These are phyloP conservation scores for Alternaria dauci DNA, from an alignment of 2,329 filamentous ascomycete species.

Conservation along the genomic window DNA sequence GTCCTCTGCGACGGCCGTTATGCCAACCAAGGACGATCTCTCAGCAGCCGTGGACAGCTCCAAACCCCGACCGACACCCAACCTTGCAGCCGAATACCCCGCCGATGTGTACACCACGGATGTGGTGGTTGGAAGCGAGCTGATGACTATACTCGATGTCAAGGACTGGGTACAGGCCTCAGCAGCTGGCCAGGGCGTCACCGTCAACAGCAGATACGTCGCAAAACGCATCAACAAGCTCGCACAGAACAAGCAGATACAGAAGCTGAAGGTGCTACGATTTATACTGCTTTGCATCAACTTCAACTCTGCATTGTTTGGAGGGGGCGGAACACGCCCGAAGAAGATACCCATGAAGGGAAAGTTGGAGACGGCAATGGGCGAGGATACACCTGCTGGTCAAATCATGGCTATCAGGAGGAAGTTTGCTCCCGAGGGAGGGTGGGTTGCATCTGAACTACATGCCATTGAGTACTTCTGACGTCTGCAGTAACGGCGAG, in stretches of 20 bases:
- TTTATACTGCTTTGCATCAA: conserved; percentile 60
- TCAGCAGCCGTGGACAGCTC: conserved; percentile 70
- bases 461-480: conserved; percentile 5
- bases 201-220: conserved; percentile 69
- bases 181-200: conserved; percentile 65
- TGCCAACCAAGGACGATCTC: conserved; percentile 72
- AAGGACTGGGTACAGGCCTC: conserved; percentile 77
- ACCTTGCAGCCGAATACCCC: conserved; percentile 71
- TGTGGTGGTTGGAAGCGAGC: conserved; percentile 71
- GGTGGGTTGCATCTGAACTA: conserved; percentile 26
- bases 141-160: conserved; percentile 72
- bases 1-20: conserved; percentile 67
- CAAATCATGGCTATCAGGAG: conserved; percentile 57
- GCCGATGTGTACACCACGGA: conserved; percentile 77
- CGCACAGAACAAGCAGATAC: conserved; percentile 62
- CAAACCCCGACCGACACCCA: conserved; percentile 77
- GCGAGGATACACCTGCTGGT: conserved; percentile 35
- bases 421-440: conserved; percentile 64
- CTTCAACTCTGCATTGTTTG: conserved; percentile 54
- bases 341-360: conserved; percentile 67
- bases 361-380: conserved; percentile 71
- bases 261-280: conserved; percentile 58
- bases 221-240: conserved; percentile 68
- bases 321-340: conserved; percentile 45
- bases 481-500: conserved; percentile 49